These are phyloP conservation scores for Podila horticola DNA, from an alignment of 192 early-diverging fungal genomes.

Conservation along the genomic window DNA sequence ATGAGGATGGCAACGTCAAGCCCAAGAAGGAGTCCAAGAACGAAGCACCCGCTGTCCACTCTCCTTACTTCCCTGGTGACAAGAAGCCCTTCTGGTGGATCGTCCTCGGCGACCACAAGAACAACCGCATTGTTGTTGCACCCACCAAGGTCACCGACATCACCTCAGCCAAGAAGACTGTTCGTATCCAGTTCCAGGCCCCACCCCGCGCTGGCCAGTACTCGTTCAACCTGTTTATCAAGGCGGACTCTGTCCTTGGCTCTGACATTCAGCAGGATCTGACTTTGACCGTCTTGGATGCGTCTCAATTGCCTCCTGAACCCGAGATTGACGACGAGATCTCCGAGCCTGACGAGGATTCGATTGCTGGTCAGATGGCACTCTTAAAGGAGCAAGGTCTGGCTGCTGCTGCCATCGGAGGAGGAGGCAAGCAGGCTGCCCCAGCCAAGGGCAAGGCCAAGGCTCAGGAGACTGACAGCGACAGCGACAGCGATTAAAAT, in stretches of 20 bases:
- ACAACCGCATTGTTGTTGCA: conserved; percentile 83
- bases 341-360: conserved; percentile 96
- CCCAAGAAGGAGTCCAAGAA: conserved; percentile 44
- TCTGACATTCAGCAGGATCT: conserved; percentile 84
- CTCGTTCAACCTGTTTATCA: conserved; percentile 85
- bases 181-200: conserved; percentile 93
- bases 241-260: conserved; percentile 90
- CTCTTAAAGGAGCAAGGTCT: conserved; percentile 82
- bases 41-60: conserved; percentile 60
- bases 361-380: conserved; percentile 96
- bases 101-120: conserved; percentile 86
- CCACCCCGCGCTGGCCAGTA: conserved; percentile 87
- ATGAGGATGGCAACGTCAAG: conserved; percentile 60
- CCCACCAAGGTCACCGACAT: conserved; percentile 84
- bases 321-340: conserved; percentile 91
- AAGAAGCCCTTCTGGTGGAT: conserved; percentile 94
- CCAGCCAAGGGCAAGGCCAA: conserved; percentile 29
- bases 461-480: conserved; percentile 42
- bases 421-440: conserved; percentile 25
- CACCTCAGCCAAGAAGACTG: conserved; percentile 64
- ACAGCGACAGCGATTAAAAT: conserved; percentile 28
- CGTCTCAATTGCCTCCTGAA: conserved; percentile 76
- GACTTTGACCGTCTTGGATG: conserved; percentile 78
- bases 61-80: conserved; percentile 75
- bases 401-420: conserved; percentile 61